phyloP scores from a whole-genome alignment of 371 early-diverging fungal species.

The Mortierella polycephala region DNA sequence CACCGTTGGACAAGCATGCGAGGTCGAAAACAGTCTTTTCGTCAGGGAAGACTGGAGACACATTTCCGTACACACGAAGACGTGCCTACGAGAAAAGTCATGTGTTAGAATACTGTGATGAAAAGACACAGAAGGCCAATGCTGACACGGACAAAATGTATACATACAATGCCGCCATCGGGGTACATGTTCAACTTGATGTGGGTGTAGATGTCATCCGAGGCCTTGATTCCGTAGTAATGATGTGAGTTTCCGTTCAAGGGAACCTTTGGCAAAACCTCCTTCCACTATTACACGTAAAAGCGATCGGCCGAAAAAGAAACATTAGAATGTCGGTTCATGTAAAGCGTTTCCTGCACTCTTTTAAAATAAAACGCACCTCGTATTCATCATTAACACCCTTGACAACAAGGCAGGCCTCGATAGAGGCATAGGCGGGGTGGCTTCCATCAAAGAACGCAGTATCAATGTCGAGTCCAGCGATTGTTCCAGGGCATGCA shows the following conservation, averaged over 20 bases:
- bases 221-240: constrained; percentile 66
- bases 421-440: constrained; percentile 47
- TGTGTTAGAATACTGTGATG: constrained; percentile 26
- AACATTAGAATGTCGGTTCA: neutral
- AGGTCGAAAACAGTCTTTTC: constrained; percentile 73
- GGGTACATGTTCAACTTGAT: constrained; percentile 85
- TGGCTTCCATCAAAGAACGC: constrained; percentile 73
- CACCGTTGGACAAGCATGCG: constrained; percentile 78
- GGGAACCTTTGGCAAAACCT: constrained; percentile 76
- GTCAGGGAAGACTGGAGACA: constrained; percentile 73
- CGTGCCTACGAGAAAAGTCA: constrained; percentile 61
- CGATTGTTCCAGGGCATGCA: constrained; percentile 79
- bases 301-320: neutral
- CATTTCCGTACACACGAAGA: constrained; percentile 83
- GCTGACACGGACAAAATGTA: no score
- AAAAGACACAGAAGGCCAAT: neutral
- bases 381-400: constrained; percentile 28
- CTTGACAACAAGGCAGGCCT: constrained; percentile 36
- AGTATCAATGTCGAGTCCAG: constrained; percentile 88
- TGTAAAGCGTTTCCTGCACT: neutral
- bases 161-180: constrained; percentile 84
- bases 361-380: constrained; percentile 7
- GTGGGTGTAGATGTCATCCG: constrained; percentile 66
- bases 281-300: constrained; percentile 69
- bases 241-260: constrained; percentile 75